Conservation (phyloP, 345 rosid species). For the Eucalyptus dawsonii region DNA sequence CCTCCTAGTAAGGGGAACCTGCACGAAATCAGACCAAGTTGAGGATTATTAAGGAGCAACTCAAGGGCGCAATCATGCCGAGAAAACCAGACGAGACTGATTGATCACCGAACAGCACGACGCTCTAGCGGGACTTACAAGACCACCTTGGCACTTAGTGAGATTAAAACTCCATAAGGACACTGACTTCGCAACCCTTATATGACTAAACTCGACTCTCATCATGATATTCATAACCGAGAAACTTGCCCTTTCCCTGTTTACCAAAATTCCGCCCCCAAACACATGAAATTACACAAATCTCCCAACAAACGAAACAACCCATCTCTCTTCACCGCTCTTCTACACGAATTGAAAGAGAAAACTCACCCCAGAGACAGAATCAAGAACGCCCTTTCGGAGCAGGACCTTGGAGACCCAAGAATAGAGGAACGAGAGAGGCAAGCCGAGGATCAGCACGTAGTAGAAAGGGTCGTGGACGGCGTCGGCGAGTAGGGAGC, state of each 20-base stretch:
- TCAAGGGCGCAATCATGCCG: background rate
- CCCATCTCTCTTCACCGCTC: background rate
- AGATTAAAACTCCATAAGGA: background rate
- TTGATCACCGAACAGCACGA: background rate
- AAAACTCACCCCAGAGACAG: slow-evolving; percentile 40
- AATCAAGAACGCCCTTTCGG: slow-evolving; percentile 30
- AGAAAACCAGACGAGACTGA: background rate
- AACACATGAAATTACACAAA: background rate
- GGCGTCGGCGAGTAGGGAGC: slow-evolving; percentile 24
- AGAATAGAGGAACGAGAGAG: slow-evolving; percentile 35
- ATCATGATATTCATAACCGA: background rate
- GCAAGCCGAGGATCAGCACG: slow-evolving; percentile 37
- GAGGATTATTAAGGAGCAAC: background rate
- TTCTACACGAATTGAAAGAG: background rate
- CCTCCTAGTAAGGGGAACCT: slow-evolving; percentile 45
- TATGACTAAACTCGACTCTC: background rate
- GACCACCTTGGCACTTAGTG: background rate
- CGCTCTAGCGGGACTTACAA: background rate
- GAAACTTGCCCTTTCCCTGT: background rate
- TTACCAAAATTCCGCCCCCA: background rate
- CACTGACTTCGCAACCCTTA: background rate
- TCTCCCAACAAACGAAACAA: background rate
- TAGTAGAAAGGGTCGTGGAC: slow-evolving; percentile 52
- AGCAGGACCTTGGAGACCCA: slow-evolving; percentile 32
- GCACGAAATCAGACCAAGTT: background rate